Evolutionary conservation across 306 rosid genomes (phyloP).

Genomic region (Lotus japonicus): DNA sequence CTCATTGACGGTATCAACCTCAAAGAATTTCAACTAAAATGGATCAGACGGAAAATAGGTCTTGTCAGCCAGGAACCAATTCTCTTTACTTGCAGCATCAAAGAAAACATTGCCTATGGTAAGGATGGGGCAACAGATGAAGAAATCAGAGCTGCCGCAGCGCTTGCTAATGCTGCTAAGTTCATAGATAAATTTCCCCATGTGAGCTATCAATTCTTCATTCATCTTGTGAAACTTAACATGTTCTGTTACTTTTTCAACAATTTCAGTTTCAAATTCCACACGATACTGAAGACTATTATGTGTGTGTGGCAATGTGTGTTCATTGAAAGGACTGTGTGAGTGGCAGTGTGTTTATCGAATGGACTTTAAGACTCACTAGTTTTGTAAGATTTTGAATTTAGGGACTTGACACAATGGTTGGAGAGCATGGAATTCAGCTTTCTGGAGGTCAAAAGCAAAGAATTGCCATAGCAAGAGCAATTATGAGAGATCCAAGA

Average conservation of each 20-base stretch:
- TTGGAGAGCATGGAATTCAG: conserved; percentile 76
- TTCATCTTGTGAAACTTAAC: background rate
- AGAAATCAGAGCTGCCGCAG: conserved; percentile 61
- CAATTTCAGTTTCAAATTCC: background rate
- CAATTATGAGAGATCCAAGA: conserved; percentile 59
- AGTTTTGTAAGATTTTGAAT: background rate
- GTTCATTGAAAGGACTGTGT: background rate
- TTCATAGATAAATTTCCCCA: conserved; percentile 72
- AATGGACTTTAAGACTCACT: background rate
- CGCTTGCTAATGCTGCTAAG: conserved; percentile 68
- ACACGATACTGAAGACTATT: background rate
- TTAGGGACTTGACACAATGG: conserved; percentile 57
- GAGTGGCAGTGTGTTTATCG: background rate
- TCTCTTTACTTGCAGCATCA: conserved; percentile 61
- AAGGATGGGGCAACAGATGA: conserved; percentile 57
- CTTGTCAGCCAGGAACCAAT: conserved; percentile 83
- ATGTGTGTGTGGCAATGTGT: no score
- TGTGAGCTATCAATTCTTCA: conserved; percentile 25
- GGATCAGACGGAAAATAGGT: conserved; percentile 76
- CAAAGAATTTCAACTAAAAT: conserved; percentile 60
- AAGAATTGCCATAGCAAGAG: conserved; percentile 59
- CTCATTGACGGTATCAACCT: conserved; percentile 67
- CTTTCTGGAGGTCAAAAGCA: conserved; percentile 72
- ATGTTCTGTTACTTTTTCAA: background rate
- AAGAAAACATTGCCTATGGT: conserved; percentile 73